Base-by-base conservation (phyloP, 176 grass and related monocot species). In the Secale cereale region DNA sequence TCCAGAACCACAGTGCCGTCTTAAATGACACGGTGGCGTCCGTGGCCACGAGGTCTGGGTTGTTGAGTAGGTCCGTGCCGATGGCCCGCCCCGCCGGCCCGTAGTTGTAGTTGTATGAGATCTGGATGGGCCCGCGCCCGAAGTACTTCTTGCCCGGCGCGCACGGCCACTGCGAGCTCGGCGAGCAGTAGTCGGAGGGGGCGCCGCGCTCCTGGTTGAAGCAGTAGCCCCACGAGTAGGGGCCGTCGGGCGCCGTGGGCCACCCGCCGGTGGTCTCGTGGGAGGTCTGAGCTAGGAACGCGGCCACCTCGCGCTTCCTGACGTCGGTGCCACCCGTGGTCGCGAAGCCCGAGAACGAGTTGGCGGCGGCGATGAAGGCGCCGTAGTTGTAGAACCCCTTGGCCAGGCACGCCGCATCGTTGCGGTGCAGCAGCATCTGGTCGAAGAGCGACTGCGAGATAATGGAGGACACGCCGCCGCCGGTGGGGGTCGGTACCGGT, bases 1-100 rank as follows among this genome's bases (percentile, higher is more conserved):
- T 94, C 92, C 89, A 94, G 83, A 87, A 85, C 92, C 92, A 94
- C 19, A 94, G 16, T 27, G 89, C 89, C 31, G 89, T 82, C 85
- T 91, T 77, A 73, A 94, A 94, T 1, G 89, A 85, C 52, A 97
- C 25, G 1, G 71, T 74, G 1, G 71, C 14, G 41, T 74, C 71
- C 3, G 71, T 2, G 6, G 71, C 15, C 25, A 74, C 71, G 2
- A 74, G 71, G 41, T 74, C 71, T 25, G 71, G 71, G 71, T 74
- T 74, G 3, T 7, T 7, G 25, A 74, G 71, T 7, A 74, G 25
- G 71, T 74, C 41, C 7, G 2, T 5, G 7, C 65, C 30, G 74
- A 94, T 88, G 52, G 88, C 88, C 67, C 6, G 13, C 1, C 86
- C 92, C 0, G 89, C 89, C 5, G 7, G 83, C 0, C 89, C 86